Evolutionary conservation across 202 grass and related monocot species (phyloP).

Genomic region (Panicum virgatum): DNA sequence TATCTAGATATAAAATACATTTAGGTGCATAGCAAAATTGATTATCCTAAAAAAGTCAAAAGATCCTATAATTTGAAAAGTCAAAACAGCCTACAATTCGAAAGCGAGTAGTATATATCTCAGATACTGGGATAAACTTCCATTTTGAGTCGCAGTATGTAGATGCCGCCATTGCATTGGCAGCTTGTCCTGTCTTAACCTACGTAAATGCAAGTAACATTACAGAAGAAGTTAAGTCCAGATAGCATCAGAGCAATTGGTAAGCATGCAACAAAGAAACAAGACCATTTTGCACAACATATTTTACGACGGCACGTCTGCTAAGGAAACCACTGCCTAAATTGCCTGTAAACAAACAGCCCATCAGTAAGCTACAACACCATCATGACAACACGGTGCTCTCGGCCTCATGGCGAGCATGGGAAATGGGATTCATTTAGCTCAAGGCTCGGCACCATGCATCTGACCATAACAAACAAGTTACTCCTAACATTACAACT

Average conservation of each 20-base stretch:
- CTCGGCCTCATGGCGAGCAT: constrained; percentile 32
- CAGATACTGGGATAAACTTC: too few relatives aligned
- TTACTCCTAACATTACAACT: constrained; percentile 53
- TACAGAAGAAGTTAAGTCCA: background rate
- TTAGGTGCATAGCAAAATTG: too few relatives aligned
- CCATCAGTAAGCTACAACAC: constrained; percentile 44
- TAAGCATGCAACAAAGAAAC: background rate
- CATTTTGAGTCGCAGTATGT: too few relatives aligned
- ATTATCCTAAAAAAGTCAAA: too few relatives aligned
- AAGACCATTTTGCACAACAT: background rate
- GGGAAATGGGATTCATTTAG: constrained; percentile 21
- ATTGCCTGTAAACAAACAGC: constrained; percentile 48
- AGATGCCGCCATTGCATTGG: too few relatives aligned
- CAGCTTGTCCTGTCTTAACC: too few relatives aligned
- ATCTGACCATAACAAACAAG: constrained; percentile 29
- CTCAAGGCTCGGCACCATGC: constrained; percentile 14
- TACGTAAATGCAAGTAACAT: too few relatives aligned
- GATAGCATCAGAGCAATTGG: background rate
- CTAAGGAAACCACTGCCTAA: constrained; percentile 32
- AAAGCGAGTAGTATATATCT: too few relatives aligned
- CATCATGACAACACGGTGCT: constrained; percentile 30
- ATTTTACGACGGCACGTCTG: background rate
- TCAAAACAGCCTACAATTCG: too few relatives aligned
- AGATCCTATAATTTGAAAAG: too few relatives aligned
- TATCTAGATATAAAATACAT: too few relatives aligned